Evolutionary conservation across 2,329 filamentous ascomycete species (phyloP), one percentile per base, ranked within the genome.

Genomic region (Beauveria varroae): DNA sequence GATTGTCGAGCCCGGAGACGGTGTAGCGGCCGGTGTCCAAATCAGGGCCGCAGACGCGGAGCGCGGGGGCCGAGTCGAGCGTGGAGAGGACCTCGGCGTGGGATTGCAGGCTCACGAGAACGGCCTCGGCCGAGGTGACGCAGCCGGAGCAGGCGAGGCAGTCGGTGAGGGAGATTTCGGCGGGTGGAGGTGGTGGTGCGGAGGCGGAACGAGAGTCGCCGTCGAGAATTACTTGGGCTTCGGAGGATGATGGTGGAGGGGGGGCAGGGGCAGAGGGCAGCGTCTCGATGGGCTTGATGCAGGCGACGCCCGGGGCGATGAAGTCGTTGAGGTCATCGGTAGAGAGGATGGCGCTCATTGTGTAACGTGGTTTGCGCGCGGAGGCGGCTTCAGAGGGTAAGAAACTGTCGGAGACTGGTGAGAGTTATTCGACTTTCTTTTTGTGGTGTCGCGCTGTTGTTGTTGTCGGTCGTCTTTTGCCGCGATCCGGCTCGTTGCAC

Each of bases 311-410:
- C 16, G 95, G 95, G 62, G 90, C 95, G 73, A 99, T 99, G 78
- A 99, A 99, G 81, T 99, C 95, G 80, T 99, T 99, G 64, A 99
- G 82, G 74, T 97, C 93, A 79, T 99, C 93, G 70, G 89, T 88
- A 61, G 93, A 98, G 69, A 99, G 88, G 70, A 99, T 99, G 65
- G 95, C 95, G 73, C 92, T 96, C 95, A 99, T 14, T 37, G 34
- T 37, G 16, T 37, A 16, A 16, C 6, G 5, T 37, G 5, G 20
- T 9, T 7, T 50, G 50, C 50, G 30, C 50, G 14, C n/a, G 2
- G 28, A 16, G 50, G 50, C 50, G 50, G n/a, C 50, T 50, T 24
- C 34, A 37, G 14, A 6, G 14, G 34, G 34, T 14, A 16, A 5
- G 34, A 37, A 1, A 16, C 16, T 37, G 12, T 14, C 34, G 12